Percentiles rank a stretch among this genome's conserved stretches.
Evolutionary conservation across 306 rosid genomes (phyloP).

Genomic region (Castanea crenata): DNA sequence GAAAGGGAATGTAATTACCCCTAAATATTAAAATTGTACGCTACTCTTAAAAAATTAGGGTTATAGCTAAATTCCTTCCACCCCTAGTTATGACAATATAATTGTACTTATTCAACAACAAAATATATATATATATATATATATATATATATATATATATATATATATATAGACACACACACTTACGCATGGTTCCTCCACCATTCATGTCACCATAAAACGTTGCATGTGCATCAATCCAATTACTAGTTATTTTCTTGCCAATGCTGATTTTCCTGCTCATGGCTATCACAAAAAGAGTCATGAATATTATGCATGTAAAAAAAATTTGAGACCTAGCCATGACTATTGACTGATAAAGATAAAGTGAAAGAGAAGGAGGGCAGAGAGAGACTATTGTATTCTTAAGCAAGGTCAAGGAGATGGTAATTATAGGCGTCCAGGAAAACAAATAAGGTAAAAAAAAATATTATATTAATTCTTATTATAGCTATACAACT

Average conservation of each 20-base stretch:
- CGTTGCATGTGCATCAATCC: slow-evolving; percentile 66
- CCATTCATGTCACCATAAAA: slow-evolving; percentile 66
- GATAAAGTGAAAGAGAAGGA: background rate
- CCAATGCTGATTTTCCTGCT: background rate
- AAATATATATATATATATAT: no score
- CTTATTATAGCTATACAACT: background rate
- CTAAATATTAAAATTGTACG: no score
- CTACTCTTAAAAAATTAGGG: no score
- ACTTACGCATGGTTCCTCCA: slow-evolving; percentile 73
- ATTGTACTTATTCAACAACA: no score
- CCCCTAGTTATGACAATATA: no score
- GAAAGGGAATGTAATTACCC: no score
- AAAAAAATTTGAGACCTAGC: slow-evolving; percentile 13
- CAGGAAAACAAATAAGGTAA: background rate
- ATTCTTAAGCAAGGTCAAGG: background rate
- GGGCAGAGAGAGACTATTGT: background rate
- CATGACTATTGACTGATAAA: slow-evolving; percentile 13
- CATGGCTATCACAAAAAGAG: slow-evolving; percentile 19
- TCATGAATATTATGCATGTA: slow-evolving; percentile 10
- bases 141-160: no score
- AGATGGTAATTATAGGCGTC: background rate
- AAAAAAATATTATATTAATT: background rate
- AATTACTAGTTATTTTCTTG: background rate
- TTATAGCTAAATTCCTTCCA: no score
- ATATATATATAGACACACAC: no score